Evolutionary conservation across 192 early-diverging fungal species (phyloP).

Genomic region (Gonapodya sp.): DNA sequence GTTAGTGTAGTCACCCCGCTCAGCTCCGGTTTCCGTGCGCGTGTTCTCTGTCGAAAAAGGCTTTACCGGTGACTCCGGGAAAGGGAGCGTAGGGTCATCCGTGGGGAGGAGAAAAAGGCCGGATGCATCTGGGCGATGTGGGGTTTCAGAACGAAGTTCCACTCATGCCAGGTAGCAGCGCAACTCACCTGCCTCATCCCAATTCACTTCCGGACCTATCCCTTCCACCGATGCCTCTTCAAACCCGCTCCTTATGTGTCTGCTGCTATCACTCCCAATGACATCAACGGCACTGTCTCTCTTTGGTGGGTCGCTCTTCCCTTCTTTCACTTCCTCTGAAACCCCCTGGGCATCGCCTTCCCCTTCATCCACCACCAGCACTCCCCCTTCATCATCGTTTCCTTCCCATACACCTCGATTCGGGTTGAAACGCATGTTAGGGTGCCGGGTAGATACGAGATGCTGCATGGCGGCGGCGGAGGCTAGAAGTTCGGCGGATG

Average conservation of each 20-base stretch:
- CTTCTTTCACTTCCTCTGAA: background rate
- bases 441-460: background rate
- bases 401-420: background rate
- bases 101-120: background rate
- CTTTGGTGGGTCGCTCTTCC: background rate
- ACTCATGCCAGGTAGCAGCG: too few species aligned
- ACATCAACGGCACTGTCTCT: background rate
- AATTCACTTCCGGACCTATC: too few species aligned
- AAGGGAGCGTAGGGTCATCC: background rate
- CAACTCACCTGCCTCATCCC: too few species aligned
- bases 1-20: too few species aligned
- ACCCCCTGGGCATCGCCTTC: background rate
- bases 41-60: too few species aligned
- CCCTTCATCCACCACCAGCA: background rate
- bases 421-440: background rate
- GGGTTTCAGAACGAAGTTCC: too few species aligned
- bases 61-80: background rate
- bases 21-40: too few species aligned
- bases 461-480: background rate
- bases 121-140: background rate
- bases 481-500: background rate
- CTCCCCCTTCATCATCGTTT: background rate
- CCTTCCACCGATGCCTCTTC: too few species aligned
- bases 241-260: background rate
- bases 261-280: background rate